phyloP scores from a whole-genome alignment of 2,329 filamentous ascomycete genomes.

The Ceratocystis variospora region DNA sequence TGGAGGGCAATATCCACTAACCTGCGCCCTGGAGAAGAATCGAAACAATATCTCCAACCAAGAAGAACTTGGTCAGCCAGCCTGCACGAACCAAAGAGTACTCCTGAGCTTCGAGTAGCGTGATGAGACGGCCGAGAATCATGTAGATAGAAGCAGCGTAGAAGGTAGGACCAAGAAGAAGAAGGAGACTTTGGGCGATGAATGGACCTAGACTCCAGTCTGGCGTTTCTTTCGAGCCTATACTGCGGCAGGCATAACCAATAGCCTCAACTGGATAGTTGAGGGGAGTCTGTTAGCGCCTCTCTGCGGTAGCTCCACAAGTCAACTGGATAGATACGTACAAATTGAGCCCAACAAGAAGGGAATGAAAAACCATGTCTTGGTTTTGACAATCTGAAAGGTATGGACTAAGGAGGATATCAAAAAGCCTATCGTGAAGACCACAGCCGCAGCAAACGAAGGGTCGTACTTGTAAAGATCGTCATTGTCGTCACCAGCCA shows the following conservation, averaged over 20 bases:
- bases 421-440: constrained; percentile 26
- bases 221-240: constrained; percentile 23
- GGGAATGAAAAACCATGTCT: constrained; percentile 40
- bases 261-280: constrained; percentile 25
- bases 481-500: constrained; percentile 1
- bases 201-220: constrained; percentile 29
- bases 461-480: constrained; percentile 36
- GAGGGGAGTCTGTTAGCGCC: constrained; percentile 13
- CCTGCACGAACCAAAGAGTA: constrained; percentile 26
- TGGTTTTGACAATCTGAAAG: constrained; percentile 29
- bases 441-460: constrained; percentile 30
- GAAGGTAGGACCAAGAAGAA: constrained; percentile 35
- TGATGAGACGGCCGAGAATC: constrained; percentile 34
- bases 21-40: background rate
- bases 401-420: constrained; percentile 31
- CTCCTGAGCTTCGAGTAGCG: constrained; percentile 27
- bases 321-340: constrained; percentile 23
- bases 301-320: background rate
- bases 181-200: constrained; percentile 31
- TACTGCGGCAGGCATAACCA: constrained; percentile 20
- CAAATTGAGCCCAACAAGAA: constrained; percentile 40
- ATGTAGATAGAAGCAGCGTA: constrained; percentile 40
- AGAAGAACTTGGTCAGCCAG: constrained; percentile 42
- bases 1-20: background rate
- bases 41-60: constrained; percentile 37